Evolutionary conservation across 345 rosid genomes (phyloP), one percentile per base, ranked within the genome.

Genomic region (Cardamine resedifolia): DNA sequence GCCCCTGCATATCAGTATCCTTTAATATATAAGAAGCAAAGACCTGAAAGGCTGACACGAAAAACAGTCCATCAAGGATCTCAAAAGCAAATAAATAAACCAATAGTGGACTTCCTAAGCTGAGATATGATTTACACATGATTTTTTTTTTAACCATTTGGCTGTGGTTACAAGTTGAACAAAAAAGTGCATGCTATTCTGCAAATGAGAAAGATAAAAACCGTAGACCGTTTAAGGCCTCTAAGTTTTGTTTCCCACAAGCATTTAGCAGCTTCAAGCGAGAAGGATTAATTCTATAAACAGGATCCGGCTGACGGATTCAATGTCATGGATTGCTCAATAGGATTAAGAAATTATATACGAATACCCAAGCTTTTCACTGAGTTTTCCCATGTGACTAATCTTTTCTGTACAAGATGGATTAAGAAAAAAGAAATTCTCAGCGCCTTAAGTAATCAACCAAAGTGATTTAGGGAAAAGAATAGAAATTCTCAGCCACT

Each of bases 361-460:
- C 6, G 93, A 71, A 76, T 84, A 84, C 60, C 89, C 90, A 65
- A 94, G 96, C 86, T 94, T 94, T 79, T 94, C 88, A 79, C 85
- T 81, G 73, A 94, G 96, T 83, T 94, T 94, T 60, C 97, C 98
- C 84, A 94, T 86, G 90, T 31, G 96, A 89, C 98, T 97, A 94
- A 71, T 91, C 97, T 78, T 85, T 88, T 85, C 98, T 94, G 88
- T 51, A 74, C 31, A 79, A 12, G 56, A 58, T 56, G 39, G 38
- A 31, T 26, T 31, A 49, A 71, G 31, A 48, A 49, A 38, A 48
- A 23, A 23, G 6, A 44, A 68, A 34, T 53, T 68, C 3, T 41
- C 63, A 64, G 60, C 59, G 31, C 41, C 19, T 27, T 31, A 23
- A 58, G 50, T 62, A 62, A 38, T 33, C 27, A 26, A 73, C 69